Conservation (phyloP, 1,284 basidiomycete genomes). For the Moesziomyces sp. region DNA sequence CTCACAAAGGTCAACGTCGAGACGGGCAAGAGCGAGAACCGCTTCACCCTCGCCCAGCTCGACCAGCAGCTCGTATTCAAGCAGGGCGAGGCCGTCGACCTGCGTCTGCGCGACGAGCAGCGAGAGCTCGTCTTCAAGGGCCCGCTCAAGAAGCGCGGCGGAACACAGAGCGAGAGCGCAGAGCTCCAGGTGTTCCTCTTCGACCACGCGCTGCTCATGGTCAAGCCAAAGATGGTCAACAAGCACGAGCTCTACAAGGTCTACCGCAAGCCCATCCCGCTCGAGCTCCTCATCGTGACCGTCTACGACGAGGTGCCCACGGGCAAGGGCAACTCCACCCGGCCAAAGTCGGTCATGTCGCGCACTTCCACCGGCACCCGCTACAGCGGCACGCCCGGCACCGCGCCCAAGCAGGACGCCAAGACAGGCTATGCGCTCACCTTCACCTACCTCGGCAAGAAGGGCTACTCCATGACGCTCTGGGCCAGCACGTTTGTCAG, state of each 20-base stretch:
- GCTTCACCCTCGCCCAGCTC: slow-evolving; percentile 89
- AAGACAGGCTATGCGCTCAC: slow-evolving; percentile 93
- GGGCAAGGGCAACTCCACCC: slow-evolving; percentile 61
- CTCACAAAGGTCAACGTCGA: slow-evolving; percentile 89
- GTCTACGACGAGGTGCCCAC: slow-evolving; percentile 77
- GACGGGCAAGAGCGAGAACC: slow-evolving; percentile 89
- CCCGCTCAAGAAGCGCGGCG: slow-evolving; percentile 88
- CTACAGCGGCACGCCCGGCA: slow-evolving; percentile 59
- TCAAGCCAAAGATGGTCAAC: slow-evolving; percentile 85
- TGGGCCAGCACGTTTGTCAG: slow-evolving; percentile 89
- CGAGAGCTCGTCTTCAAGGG: slow-evolving; percentile 95
- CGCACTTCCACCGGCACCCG: slow-evolving; percentile 69
- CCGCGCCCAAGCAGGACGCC: slow-evolving; percentile 73
- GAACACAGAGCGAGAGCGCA: slow-evolving; percentile 76
- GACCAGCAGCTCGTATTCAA: slow-evolving; percentile 88
- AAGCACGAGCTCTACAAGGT: slow-evolving; percentile 94
- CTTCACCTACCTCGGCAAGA: slow-evolving; percentile 90
- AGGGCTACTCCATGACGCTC: slow-evolving; percentile 89
- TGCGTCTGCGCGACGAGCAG: slow-evolving; percentile 85
- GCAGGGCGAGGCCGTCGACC: slow-evolving; percentile 84
- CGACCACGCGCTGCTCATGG: slow-evolving; percentile 95
- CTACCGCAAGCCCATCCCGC: slow-evolving; percentile 94
- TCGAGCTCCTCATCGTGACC: slow-evolving; percentile 88
- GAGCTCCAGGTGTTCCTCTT: slow-evolving; percentile 95
- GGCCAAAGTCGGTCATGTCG: slow-evolving; percentile 70